Evolutionary conservation across 2,329 filamentous ascomycete species (phyloP), one percentile per base, ranked within the genome.

Genomic region (Pestalotiopsis sp.): DNA sequence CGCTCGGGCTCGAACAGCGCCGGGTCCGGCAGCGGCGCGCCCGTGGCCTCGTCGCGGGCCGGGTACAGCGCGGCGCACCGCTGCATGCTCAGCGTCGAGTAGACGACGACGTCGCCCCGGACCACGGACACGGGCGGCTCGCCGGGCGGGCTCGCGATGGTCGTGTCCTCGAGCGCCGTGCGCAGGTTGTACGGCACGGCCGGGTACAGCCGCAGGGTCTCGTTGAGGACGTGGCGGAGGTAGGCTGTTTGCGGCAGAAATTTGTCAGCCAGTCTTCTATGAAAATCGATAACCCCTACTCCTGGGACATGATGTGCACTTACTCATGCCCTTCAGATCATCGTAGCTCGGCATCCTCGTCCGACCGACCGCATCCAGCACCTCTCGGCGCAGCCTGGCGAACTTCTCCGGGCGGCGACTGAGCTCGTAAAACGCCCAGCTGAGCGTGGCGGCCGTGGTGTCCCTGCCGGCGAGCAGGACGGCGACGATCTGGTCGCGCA

Each of bases 401-500:
- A 88, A 84, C 5, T 90, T 83, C 2, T 85, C 78, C 0, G 90
- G 90, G 68, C 89, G 83, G 13, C 85, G 83, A 5, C 89, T 86
- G 4, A 93, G 81, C 75, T 93, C 89, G 75, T 91, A 92, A 73
- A 93, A 86, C 14, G 85, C 83, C 88, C 91, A 93, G 1, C 87
- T 88, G 0, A 93, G 81, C 0, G 90, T 91, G 27, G 84, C 86
- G 27, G 91, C 91, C 1, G 91, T 93, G 3, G 91, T 93, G 77
- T 94, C 92, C 61, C 89, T 83, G 4, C 91, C 92, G 3, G 92
- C 92, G 12, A 94, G 84, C 1, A 95, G 85, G 12, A 95, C 86
- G 9, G 90, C 89, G 62, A 93, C 88, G 57, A 94, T 84, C 76
- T 95, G 92, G 78, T 95, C 92, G n/a, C 93, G 90, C 38, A 95